These are phyloP conservation scores for Pontederia crassipes DNA, from an alignment of 176 grass and related monocot genomes.

Conservation along the genomic window DNA sequence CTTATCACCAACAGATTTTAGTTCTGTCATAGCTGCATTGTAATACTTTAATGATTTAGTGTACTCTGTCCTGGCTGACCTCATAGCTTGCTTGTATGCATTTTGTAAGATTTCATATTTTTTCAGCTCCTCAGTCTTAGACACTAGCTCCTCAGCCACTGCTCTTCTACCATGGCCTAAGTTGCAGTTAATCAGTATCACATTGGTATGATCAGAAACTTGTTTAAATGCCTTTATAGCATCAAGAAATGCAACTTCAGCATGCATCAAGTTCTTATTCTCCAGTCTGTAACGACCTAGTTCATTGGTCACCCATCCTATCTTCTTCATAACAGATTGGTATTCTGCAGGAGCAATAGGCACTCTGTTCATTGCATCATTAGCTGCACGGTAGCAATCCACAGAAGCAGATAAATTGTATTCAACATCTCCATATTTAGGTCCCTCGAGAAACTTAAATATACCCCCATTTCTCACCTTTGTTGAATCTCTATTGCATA, in stretches of 20 bases:
- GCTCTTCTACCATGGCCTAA: conserved; percentile 96
- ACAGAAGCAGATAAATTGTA: conserved; percentile 71
- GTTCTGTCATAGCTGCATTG: conserved; percentile 61
- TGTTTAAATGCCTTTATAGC: conserved; percentile 86
- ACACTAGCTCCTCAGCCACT: conserved; percentile 73
- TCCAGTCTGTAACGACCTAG: conserved; percentile 81
- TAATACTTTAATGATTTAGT: conserved; percentile 87
- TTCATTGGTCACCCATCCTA: conserved; percentile 91
- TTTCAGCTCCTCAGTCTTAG: conserved; percentile 69
- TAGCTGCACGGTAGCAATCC: conserved; percentile 53
- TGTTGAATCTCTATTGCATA: conserved; percentile 31
- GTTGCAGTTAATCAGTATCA: conserved; percentile 97
- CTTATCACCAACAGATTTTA: conserved; percentile 41
- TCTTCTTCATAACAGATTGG: conserved; percentile 67
- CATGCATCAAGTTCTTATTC: conserved; percentile 39
- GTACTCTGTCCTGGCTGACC: conserved; percentile 78
- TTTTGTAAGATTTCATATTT: conserved; percentile 53
- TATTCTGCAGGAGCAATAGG: conserved; percentile 32
- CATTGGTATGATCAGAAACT: conserved; percentile 72
- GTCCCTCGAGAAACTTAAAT: conserved; percentile 79
- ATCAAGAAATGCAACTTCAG: conserved; percentile 74
- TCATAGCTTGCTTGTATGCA: conserved; percentile 56
- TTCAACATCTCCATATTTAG: conserved; percentile 65
- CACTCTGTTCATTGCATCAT: conserved; percentile 32
- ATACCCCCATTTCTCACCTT: conserved; percentile 68